A percentile compares a stretch with the other conserved stretches of the same genome.
Conservation (phyloP, 2,329 filamentous ascomycete species). For the Botryotinia narcissicola region DNA sequence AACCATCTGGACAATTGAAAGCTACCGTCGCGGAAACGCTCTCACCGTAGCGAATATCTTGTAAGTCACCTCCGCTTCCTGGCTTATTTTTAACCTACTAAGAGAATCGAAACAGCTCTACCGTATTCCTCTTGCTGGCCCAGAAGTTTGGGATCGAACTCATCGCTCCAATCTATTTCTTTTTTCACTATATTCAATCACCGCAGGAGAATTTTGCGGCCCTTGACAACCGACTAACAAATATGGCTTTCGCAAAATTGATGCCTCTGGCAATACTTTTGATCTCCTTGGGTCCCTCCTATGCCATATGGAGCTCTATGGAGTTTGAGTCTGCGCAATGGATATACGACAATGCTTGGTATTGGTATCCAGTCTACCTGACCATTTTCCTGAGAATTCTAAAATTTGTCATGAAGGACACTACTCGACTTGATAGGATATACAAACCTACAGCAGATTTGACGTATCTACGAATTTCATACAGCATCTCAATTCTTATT, state of each 20-base stretch:
- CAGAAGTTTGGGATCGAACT: conserved; percentile 38
- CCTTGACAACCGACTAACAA: conserved; percentile 38
- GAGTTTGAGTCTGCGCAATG: conserved; percentile 30
- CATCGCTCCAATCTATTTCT: conserved; percentile 41
- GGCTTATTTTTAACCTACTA: conserved; percentile 27
- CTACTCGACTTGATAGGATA: conserved; percentile 1
- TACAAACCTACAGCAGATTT: conserved; percentile 17
- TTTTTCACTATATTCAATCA: conserved; percentile 40
- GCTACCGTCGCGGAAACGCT: conserved; percentile 32
- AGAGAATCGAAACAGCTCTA: conserved; percentile 25
- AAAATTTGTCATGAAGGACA: conserved; percentile 1
- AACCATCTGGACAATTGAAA: conserved; percentile 34
- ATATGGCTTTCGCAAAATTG: conserved; percentile 33
- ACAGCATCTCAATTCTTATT: neutral
- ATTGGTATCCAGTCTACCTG: conserved; percentile 39
- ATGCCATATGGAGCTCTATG: conserved; percentile 30
- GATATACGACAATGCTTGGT: conserved; percentile 42
- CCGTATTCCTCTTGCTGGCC: neutral
- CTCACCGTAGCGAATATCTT: conserved; percentile 23
- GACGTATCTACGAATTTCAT: conserved; percentile 28
- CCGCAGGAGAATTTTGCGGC: conserved; percentile 39
- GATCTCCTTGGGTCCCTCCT: conserved; percentile 33
- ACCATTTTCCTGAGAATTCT: conserved; percentile 17
- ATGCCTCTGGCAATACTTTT: conserved; percentile 36
- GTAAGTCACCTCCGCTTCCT: conserved; percentile 26